Percentiles rank a stretch among this genome's conserved stretches.
These are phyloP conservation scores for Mycogone perniciosa DNA, from an alignment of 2,329 filamentous ascomycete genomes.

Conservation along the genomic window DNA sequence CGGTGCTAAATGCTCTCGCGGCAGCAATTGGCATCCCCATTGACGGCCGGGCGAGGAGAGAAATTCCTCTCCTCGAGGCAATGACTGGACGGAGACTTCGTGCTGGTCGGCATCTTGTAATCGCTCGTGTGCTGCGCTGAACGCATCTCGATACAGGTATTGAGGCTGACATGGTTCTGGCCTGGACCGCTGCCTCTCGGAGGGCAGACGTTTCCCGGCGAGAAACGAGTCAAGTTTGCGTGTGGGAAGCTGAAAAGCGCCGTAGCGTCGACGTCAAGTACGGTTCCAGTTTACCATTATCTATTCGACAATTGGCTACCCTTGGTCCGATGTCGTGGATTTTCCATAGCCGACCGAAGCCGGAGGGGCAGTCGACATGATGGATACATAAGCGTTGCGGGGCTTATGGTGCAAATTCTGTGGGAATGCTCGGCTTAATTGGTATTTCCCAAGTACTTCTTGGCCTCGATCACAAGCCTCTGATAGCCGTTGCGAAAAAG, in stretches of 20 bases:
- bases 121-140: slow-evolving; percentile 30
- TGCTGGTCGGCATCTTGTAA: slow-evolving; percentile 24
- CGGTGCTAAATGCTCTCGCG: slow-evolving; percentile 32
- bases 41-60: slow-evolving; percentile 16
- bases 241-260: neutral
- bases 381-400: neutral
- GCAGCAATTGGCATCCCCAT: slow-evolving; percentile 17
- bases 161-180: slow-evolving; percentile 29
- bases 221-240: slow-evolving; percentile 5
- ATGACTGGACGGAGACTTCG: slow-evolving; percentile 19
- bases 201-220: neutral
- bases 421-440: slow-evolving; percentile 11
- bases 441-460: slow-evolving; percentile 3
- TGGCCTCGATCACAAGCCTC: slow-evolving; percentile 5
- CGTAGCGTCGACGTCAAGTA: slow-evolving; percentile 9
- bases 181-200: neutral
- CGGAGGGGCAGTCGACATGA: slow-evolving; percentile 6
- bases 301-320: slow-evolving; percentile 17
- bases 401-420: neutral
- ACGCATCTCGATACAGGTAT: slow-evolving; percentile 35
- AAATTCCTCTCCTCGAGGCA: slow-evolving; percentile 15
- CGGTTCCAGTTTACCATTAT: slow-evolving; percentile 13
- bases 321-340: neutral
- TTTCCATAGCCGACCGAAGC: slow-evolving; percentile 16
- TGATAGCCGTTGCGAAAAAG: slow-evolving; percentile 1